A percentile compares a stretch with the other conserved stretches of the same genome.
These are phyloP conservation scores for Candida anutae DNA, from an alignment of 1,139 yeast genomes.

Conservation along the genomic window DNA sequence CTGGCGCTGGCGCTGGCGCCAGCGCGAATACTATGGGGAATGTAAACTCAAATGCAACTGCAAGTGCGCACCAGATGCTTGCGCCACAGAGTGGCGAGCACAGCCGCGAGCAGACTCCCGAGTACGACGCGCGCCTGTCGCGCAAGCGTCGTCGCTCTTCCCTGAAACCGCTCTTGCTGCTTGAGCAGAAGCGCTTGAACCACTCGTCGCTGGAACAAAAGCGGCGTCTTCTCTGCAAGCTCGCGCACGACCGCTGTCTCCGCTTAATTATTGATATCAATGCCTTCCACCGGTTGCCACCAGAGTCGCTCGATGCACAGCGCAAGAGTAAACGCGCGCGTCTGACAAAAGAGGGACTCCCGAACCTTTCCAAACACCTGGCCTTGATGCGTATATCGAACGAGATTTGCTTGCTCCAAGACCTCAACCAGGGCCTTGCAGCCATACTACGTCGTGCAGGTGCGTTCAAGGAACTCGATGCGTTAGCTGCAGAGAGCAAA, in stretches of 20 bases:
- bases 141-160: slow-evolving; percentile 23
- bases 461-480: too few species aligned
- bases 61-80: too few species aligned
- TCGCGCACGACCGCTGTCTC: slow-evolving; percentile 48
- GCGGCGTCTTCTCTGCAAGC: slow-evolving; percentile 64
- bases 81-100: too few species aligned
- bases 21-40: too few species aligned
- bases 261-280: slow-evolving; percentile 35
- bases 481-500: too few species aligned
- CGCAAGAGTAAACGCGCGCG: slow-evolving; percentile 34
- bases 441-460: neutral
- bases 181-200: slow-evolving; percentile 62
- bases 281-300: slow-evolving; percentile 25
- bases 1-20: too few species aligned
- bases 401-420: slow-evolving; percentile 30
- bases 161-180: slow-evolving; percentile 44
- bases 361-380: slow-evolving; percentile 39
- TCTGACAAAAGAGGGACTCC: slow-evolving; percentile 39
- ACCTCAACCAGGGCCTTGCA: slow-evolving; percentile 26
- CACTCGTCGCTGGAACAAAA: slow-evolving; percentile 74
- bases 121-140: too few species aligned
- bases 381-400: slow-evolving; percentile 37
- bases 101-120: too few species aligned
- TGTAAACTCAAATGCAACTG: too few species aligned
- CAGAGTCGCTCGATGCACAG: slow-evolving; percentile 11